These are phyloP conservation scores for Raphanus hybrid DNA, from an alignment of 441 rosid species.

Conservation along the genomic window DNA sequence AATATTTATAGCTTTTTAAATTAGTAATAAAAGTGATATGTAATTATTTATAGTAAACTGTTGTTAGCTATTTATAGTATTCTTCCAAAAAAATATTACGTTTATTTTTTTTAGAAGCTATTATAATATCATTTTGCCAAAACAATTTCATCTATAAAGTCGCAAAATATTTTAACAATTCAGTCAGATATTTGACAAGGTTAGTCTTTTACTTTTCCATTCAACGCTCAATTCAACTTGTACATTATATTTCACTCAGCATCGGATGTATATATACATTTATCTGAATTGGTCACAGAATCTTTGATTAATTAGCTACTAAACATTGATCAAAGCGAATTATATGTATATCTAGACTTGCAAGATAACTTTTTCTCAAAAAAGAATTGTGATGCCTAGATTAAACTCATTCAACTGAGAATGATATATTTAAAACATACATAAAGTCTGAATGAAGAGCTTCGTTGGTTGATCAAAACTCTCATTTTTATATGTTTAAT, in stretches of 20 bases:
- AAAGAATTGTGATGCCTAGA: neutral
- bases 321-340: neutral
- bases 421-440: neutral
- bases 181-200: too few species aligned
- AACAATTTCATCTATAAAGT: too few species aligned
- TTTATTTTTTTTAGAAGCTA: too few species aligned
- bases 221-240: too few species aligned
- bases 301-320: neutral
- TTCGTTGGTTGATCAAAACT: too few species aligned
- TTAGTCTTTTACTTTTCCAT: too few species aligned
- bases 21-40: neutral
- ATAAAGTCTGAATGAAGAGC: too few species aligned
- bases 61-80: neutral
- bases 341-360: neutral
- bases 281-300: neutral
- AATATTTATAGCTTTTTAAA: neutral
- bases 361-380: neutral
- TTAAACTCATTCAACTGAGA: neutral
- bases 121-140: too few species aligned
- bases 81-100: neutral
- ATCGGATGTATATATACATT: too few species aligned
- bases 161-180: too few species aligned
- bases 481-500: too few species aligned
- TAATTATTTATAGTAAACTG: conserved; percentile 3
- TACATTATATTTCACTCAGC: too few species aligned